Evolutionary conservation across 768 basidiomycete species (phyloP), one percentile per base, ranked within the genome.

Genomic region (Psilocybe cubensis): DNA sequence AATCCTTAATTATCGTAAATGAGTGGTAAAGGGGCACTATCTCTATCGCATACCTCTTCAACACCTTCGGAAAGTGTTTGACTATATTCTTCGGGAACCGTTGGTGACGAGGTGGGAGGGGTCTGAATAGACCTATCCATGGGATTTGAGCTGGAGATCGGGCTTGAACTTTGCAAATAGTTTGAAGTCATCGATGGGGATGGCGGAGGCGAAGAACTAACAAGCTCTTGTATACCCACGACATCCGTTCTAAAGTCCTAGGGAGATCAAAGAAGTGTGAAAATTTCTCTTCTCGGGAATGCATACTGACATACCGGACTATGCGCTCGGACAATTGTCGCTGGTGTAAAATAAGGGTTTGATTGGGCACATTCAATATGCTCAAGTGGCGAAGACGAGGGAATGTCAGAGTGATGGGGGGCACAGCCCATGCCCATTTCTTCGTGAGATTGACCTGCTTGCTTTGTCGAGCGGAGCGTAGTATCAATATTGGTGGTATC

Each of bases 131-230:
- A 25, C 21, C 40, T 53, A 35, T 58, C 60, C 23, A 59, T 49
- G 33, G 68, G 60, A 41, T 62, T 67, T 53, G 68, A 61, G 57
- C 55, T 63, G 12, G 68, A 60, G 44, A 66, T 43, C 21, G 83
- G 82, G 59, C 81, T 84, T 9, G 83, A 85, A 58, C 76, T 79
- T 24, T 79, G 81, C 31, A 71, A 64, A 42, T 74, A 73, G 53
- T 59, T 62, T 18, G 66, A 63, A 51, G 51, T 59, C 64, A 63
- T 64, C 51, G 66, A 62, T 48, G 68, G 63, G 20, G 68, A 69
- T 55, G 63, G 62, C 57, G 63, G 63, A 50, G 66, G 68, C 54
- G 66, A 64, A 43, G 65, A 66, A 62, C 59, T 62, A 50, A 54
- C 59, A 52, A 61, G 55, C 45, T 63, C 60, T 54, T 63, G 59